Base-by-base conservation (phyloP, 192 early-diverging fungal species). In the Chytriomyces hyalinus region DNA sequence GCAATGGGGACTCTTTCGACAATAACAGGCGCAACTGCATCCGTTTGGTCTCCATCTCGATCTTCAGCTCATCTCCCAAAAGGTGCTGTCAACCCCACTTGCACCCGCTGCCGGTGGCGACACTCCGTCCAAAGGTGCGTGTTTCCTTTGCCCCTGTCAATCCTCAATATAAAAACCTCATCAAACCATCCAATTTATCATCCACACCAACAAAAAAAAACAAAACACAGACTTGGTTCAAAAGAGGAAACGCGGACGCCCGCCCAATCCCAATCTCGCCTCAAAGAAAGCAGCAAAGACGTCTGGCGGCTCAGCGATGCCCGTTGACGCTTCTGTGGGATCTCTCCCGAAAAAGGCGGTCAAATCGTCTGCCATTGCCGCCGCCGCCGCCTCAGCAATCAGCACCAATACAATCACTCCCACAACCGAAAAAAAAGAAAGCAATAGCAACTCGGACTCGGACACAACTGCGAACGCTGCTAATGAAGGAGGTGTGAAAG, bases 221-320 rank as follows among this genome's bases (percentile, higher is more conserved):
- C 36, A 36, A 26, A 36, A 36, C 36, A 36, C 36, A 36, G 36
- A 36, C 4, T 36, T 36, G 36, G 36, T 36, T 36, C 36, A 36
- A 36, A 73, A 73, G 61, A 57, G 72, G 7, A 75, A 75, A 49
- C 73, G 73, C 43, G 73, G 73, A 17, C 36, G 73, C 9, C 73
- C 73, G 15, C 61, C 73, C 44, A 20, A 15, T 6, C 6, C 61
- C 11, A 53, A 46, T 9, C 9, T 6, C 9, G 49, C 49, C 49
- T n/a, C 22, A 57, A 53, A 53, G 11, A 67, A 67, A 22, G 47
- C 44, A 43, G 44, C n/a, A 10, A 20, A 24, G 15, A 36, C 67
- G 43, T 11, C 67, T 1, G 47, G 47, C 26, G 67, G 44, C 47
- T 48, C 67, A 13, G 43, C 47, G 1, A 68, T 48, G n/a, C 67